Evolutionary conservation across 2,329 filamentous ascomycete species (phyloP).

Genomic region (Aspergillus phoenicis): DNA sequence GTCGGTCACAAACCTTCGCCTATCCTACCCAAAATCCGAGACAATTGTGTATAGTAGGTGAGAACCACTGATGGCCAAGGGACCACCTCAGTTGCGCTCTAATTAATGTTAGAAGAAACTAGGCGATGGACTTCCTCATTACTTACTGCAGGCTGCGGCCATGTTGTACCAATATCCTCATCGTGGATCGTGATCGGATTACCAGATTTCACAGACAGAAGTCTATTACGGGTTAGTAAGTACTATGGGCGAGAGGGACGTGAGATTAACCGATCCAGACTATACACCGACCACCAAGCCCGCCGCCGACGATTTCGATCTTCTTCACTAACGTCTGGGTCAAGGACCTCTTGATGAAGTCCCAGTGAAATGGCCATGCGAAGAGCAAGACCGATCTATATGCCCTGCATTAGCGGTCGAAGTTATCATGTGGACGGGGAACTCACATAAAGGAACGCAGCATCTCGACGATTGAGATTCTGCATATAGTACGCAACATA

Average conservation of each 20-base stretch:
- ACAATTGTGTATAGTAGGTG: constrained; percentile 56
- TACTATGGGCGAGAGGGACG: too few species aligned
- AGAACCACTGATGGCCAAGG: constrained; percentile 53
- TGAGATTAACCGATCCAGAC: constrained; percentile 48
- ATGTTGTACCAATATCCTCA: constrained; percentile 54
- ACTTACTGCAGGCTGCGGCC: constrained; percentile 35
- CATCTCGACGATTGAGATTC: constrained; percentile 58
- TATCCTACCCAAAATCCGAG: constrained; percentile 56
- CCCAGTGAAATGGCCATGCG: constrained; percentile 61
- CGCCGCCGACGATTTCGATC: constrained; percentile 55
- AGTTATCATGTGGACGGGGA: neutral
- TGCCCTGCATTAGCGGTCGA: constrained; percentile 25
- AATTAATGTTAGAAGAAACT: neutral
- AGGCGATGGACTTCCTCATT: too few species aligned
- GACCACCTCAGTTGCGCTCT: constrained; percentile 23
- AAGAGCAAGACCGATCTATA: constrained; percentile 53
- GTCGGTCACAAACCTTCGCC: constrained; percentile 35
- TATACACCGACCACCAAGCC: constrained; percentile 62
- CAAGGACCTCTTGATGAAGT: constrained; percentile 56
- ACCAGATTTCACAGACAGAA: constrained; percentile 57
- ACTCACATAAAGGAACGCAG: constrained; percentile 55
- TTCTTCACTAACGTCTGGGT: constrained; percentile 42
- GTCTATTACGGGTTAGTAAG: constrained; percentile 25
- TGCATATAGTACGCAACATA: constrained; percentile 61
- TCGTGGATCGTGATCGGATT: constrained; percentile 59